A percentile compares a stretch with the other conserved stretches of the same genome.
Evolutionary conservation across 2,329 filamentous ascomycete species (phyloP).

Genomic region (Verticillium isaacii): DNA sequence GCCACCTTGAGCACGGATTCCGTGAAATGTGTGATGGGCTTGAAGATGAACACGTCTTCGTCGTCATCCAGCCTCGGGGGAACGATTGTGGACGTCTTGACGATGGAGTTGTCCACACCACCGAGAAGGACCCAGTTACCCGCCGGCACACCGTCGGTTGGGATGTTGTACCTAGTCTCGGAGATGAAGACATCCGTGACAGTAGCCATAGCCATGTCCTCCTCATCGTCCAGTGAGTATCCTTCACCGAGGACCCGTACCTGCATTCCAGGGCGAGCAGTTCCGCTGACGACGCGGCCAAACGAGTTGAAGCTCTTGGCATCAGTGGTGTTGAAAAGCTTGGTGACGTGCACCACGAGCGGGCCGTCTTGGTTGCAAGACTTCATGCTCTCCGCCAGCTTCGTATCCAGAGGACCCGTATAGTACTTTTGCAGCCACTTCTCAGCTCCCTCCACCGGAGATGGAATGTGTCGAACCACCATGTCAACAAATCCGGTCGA

Average conservation of each 20-base stretch:
- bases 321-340: constrained; percentile 85
- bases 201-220: constrained; percentile 88
- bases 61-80: constrained; percentile 75
- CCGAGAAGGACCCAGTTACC: constrained; percentile 90
- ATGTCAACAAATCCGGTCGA: constrained; percentile 93
- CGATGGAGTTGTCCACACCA: constrained; percentile 94
- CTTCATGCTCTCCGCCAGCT: constrained; percentile 74
- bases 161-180: constrained; percentile 88
- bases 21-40: constrained; percentile 87
- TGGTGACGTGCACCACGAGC: constrained; percentile 86
- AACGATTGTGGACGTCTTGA: constrained; percentile 92
- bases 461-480: constrained; percentile 84
- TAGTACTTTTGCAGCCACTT: constrained; percentile 82
- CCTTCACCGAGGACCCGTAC: constrained; percentile 92
- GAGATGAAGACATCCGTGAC: constrained; percentile 85
- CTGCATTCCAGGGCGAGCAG: constrained; percentile 72
- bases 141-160: constrained; percentile 85
- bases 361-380: constrained; percentile 85
- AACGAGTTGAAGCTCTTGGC: constrained; percentile 89
- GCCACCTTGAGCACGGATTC: constrained; percentile 97
- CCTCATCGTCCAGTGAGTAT: constrained; percentile 94
- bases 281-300: constrained; percentile 89
- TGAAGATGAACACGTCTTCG: constrained; percentile 94
- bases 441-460: constrained; percentile 72
- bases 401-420: constrained; percentile 81